phyloP scores from a whole-genome alignment of 2,329 filamentous ascomycete genomes.

The Fusarium nisikadoi region DNA sequence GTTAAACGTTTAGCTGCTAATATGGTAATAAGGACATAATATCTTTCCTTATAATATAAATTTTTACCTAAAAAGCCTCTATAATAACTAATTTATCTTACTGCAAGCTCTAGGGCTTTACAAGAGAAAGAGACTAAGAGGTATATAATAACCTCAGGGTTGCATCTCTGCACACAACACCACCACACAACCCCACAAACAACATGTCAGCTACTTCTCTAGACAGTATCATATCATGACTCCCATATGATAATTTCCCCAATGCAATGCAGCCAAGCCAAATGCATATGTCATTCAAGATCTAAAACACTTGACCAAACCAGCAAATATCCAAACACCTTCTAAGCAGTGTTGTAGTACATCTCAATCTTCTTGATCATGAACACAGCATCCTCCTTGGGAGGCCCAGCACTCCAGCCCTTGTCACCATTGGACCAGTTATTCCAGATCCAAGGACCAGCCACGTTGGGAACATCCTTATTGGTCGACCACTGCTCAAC shows the following conservation, averaged over 20 bases:
- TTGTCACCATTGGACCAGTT: constrained; percentile 49
- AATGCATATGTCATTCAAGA: neutral
- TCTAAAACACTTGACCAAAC: rapidly evolving
- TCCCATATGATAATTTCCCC: neutral
- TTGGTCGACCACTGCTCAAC: constrained; percentile 42
- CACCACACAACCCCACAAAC: no score
- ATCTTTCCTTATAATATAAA: no score
- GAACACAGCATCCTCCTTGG: constrained; percentile 42
- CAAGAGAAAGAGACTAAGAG: no score
- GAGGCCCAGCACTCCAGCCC: constrained; percentile 47
- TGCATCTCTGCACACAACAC: no score
- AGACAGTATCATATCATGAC: rapidly evolving
- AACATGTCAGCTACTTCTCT: no score
- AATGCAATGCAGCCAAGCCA: rapidly evolving
- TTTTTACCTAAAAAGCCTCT: no score
- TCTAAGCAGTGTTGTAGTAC: constrained; percentile 47
- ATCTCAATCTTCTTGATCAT: constrained; percentile 46
- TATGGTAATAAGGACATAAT: no score
- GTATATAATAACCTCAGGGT: no score
- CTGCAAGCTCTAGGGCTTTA: no score
- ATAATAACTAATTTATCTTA: no score
- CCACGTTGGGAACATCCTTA: constrained; percentile 38
- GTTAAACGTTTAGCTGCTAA: no score
- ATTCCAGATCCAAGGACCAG: constrained; percentile 47
- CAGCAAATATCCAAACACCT: rapidly evolving